Evolutionary conservation across 2,329 filamentous ascomycete genomes (phyloP), one percentile per base, ranked within the genome.

Genomic region (Monilinia aucupariae): DNA sequence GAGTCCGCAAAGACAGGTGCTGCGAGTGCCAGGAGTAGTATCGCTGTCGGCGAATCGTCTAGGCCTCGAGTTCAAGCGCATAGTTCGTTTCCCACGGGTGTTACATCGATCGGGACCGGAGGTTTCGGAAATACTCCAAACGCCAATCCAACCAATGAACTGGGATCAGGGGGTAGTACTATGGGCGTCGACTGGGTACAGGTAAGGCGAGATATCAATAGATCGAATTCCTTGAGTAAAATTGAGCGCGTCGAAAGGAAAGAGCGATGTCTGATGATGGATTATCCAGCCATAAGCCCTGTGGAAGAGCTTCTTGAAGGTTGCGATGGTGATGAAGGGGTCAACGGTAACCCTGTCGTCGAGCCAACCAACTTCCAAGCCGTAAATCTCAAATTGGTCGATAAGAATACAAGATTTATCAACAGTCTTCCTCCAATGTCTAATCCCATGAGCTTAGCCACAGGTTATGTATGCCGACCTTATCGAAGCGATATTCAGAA

Each of bases 401-500:
- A 99, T 79, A 99, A 99, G 77, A 96, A 92, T 72, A 90, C 92
- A 6, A 87, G 94, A 1, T 99, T 97, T 75, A 83, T 97, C 67
- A 90, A 85, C 72, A 91, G 85, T 68, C 80, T 96, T 20, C 92
- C 93, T 0, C 86, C 90, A 0, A 89, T 88, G 77, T 91, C 89
- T 0, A 96, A 90, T 20, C 86, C 93, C 0, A 84, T 88, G 32
- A 90, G 88, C 37, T 80, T 99, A 20, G 92, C 94, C 0, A 94
- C 94, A 64, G 91, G 88, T 0, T 96, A 96, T 73, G 86, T 99
- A 13, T 99, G 96, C 73, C 85, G 94, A 34, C 96, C 94, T 0
- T 96, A 97, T 75, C 84, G 92, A 64, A 97, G 91, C 75, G 93
- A 97, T 70, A 91, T 97, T 0, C 94, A 99, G 75, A 85, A 92